A percentile compares a stretch with the other conserved stretches of the same genome.
phyloP scores from a whole-genome alignment of 192 early-diverging fungal genomes.

The Chytriomyces sp. region DNA sequence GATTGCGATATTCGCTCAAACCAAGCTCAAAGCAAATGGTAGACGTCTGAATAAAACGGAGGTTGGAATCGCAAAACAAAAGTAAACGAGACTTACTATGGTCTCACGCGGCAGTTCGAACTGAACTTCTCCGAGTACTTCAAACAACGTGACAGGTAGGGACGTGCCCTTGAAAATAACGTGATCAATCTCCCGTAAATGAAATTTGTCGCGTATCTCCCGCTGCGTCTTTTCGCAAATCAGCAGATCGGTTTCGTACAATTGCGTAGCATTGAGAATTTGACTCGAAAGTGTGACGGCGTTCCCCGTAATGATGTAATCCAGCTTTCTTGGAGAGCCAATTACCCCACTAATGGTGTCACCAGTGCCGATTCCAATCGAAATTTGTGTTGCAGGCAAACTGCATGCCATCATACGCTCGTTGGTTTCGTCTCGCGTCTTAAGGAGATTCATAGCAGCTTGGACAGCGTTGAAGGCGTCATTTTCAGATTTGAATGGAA shows the following conservation, averaged over 20 bases:
- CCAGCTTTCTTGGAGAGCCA: conserved; percentile 27
- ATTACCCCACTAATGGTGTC: conserved; percentile 33
- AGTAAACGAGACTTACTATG: conserved; percentile 24
- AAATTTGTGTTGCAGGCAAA: conserved; percentile 34
- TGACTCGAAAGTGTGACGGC: conserved; percentile 27
- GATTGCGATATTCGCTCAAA: conserved; percentile 45
- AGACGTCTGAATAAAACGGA: conserved; percentile 11
- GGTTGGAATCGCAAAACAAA: not conserved
- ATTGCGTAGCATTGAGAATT: conserved; percentile 34
- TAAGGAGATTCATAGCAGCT: conserved; percentile 30
- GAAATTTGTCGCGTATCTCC: conserved; percentile 42
- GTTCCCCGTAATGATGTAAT: conserved; percentile 30
- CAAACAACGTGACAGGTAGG: conserved; percentile 40
- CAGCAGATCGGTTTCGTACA: conserved; percentile 40
- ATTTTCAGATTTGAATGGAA: conserved; percentile 18
- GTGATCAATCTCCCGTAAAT: conserved; percentile 50
- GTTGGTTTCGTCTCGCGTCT: conserved; percentile 35
- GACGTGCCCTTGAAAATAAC: conserved; percentile 16
- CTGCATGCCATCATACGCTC: conserved; percentile 6
- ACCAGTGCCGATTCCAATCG: conserved; percentile 46
- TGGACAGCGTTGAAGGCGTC: conserved; percentile 26
- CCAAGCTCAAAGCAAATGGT: conserved; percentile 61
- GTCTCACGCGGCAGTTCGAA: conserved; percentile 36
- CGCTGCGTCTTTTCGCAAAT: conserved; percentile 43
- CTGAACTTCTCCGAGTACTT: conserved; percentile 36